Conservation (phyloP, 1,139 yeast genomes). For the Hansenula sp. region DNA sequence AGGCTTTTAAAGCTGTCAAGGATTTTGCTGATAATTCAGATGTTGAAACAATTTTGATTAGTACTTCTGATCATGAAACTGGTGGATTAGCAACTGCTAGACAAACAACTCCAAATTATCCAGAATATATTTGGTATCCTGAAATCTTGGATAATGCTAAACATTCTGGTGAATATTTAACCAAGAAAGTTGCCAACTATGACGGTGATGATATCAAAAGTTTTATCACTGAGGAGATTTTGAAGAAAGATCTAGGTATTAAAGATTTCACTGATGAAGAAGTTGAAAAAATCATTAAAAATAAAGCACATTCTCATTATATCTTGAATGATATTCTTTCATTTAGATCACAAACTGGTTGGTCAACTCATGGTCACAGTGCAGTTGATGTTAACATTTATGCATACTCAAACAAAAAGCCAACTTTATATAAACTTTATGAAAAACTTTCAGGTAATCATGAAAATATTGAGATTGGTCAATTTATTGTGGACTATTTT, state of each 20-base stretch:
- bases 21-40: conserved; percentile 61
- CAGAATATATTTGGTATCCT: conserved; percentile 77
- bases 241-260: conserved; percentile 59
- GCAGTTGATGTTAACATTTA: conserved; percentile 88
- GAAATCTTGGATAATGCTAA: conserved; percentile 57
- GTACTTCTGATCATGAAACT: conserved; percentile 89
- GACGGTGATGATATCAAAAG: conserved; percentile 30
- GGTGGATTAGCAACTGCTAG: conserved; percentile 81
- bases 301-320: conserved; percentile 28
- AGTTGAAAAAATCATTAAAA: conserved; percentile 28
- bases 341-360: conserved; percentile 69
- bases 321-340: conserved; percentile 59
- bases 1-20: conserved; percentile 64
- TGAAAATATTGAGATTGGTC: conserved; percentile 81
- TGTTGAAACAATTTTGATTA: conserved; percentile 66
- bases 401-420: conserved; percentile 55
- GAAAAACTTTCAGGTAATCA: conserved; percentile 65
- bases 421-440: conserved; percentile 36
- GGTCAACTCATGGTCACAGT: conserved; percentile 88
- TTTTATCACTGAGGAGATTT: conserved; percentile 47
- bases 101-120: conserved; percentile 57
- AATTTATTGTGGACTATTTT: conserved; percentile 56
- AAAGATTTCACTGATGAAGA: conserved; percentile 47
- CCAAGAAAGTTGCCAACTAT: conserved; percentile 32
- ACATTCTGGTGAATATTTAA: conserved; percentile 70